These are phyloP conservation scores for Didymella segeticola DNA, from an alignment of 2,329 filamentous ascomycete genomes.

Conservation along the genomic window DNA sequence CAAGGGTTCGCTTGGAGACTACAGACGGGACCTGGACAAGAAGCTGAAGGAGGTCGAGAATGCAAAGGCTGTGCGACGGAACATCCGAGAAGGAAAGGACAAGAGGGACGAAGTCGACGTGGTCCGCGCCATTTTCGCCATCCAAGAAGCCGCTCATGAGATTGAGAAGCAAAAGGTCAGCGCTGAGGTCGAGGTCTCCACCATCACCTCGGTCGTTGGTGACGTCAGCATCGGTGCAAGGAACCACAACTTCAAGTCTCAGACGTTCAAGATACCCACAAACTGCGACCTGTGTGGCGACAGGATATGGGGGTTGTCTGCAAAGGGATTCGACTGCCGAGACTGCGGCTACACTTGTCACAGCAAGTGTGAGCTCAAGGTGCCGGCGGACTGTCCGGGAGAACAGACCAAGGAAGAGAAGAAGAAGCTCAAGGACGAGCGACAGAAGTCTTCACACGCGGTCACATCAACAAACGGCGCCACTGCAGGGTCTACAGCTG, in stretches of 20 bases:
- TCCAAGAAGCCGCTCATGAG: constrained; percentile 86
- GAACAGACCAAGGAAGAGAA: constrained; percentile 93
- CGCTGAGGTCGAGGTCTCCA: constrained; percentile 90
- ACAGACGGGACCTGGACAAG: constrained; percentile 83
- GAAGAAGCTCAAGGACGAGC: constrained; percentile 88
- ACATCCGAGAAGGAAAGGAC: constrained; percentile 81
- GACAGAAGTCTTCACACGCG: constrained; percentile 78
- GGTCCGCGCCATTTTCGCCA: constrained; percentile 79
- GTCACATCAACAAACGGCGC: constrained; percentile 52
- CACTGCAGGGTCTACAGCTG: constrained; percentile 60
- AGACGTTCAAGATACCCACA: constrained; percentile 98
- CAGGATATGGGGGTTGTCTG: constrained; percentile 94
- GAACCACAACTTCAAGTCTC: constrained; percentile 97
- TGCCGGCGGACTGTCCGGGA: constrained; percentile 92
- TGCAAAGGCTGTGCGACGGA: constrained; percentile 74
- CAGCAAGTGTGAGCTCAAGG: constrained; percentile 99
- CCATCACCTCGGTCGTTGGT: constrained; percentile 88
- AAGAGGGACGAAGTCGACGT: constrained; percentile 88
- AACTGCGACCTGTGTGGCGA: constrained; percentile 98
- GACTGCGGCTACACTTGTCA: constrained; percentile 99
- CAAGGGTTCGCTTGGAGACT: constrained; percentile 79
- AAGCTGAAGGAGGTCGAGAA: constrained; percentile 85
- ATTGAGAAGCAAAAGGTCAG: constrained; percentile 83
- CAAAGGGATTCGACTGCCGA: constrained; percentile 94
- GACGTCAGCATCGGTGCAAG: constrained; percentile 91